A percentile compares a stretch with the other conserved stretches of the same genome.
Evolutionary conservation across 2,329 filamentous ascomycete species (phyloP).

Genomic region (Ophiosphaerella korrae): DNA sequence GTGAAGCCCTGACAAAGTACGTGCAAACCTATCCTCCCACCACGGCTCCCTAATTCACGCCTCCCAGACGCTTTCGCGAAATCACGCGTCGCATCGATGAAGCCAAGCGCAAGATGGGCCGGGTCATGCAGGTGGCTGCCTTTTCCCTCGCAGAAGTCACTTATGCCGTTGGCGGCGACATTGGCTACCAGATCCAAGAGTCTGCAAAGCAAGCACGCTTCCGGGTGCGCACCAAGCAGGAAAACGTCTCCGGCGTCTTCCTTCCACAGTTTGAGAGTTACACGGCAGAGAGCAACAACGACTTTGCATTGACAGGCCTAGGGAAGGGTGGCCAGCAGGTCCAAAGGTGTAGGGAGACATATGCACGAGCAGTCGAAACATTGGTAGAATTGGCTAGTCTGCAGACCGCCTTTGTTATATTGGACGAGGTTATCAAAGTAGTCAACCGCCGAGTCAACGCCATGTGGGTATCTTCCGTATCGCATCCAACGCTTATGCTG

Average conservation of each 20-base stretch:
- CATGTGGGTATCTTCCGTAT: conserved; percentile 65
- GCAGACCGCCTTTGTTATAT: conserved; percentile 96
- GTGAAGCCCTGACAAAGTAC: conserved; percentile 95
- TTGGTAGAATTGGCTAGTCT: conserved; percentile 92
- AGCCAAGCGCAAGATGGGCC: conserved; percentile 98
- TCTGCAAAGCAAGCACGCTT: conserved; percentile 92
- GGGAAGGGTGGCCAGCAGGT: conserved; percentile 98
- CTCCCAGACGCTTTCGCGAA: conserved; percentile 82
- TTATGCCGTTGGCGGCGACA: conserved; percentile 91
- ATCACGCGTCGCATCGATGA: conserved; percentile 98
- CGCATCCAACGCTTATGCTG: conserved; percentile 13
- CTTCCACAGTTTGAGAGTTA: conserved; percentile 93
- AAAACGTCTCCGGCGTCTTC: conserved; percentile 97
- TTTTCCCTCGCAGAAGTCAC: conserved; percentile 98
- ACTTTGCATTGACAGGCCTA: conserved; percentile 93
- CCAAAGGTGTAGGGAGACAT: conserved; percentile 92
- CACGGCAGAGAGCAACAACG: conserved; percentile 84
- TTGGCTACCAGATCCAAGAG: conserved; percentile 96
- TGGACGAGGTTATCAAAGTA: conserved; percentile 99
- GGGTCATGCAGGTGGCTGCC: conserved; percentile 98
- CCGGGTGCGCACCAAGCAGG: conserved; percentile 90
- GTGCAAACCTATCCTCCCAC: conserved; percentile 54
- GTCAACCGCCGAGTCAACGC: conserved; percentile 98
- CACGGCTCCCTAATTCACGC: conserved; percentile 16
- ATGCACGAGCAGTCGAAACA: conserved; percentile 92